Base-by-base conservation (phyloP, 129 eudicot genomes). In the Apium graveolens region DNA sequence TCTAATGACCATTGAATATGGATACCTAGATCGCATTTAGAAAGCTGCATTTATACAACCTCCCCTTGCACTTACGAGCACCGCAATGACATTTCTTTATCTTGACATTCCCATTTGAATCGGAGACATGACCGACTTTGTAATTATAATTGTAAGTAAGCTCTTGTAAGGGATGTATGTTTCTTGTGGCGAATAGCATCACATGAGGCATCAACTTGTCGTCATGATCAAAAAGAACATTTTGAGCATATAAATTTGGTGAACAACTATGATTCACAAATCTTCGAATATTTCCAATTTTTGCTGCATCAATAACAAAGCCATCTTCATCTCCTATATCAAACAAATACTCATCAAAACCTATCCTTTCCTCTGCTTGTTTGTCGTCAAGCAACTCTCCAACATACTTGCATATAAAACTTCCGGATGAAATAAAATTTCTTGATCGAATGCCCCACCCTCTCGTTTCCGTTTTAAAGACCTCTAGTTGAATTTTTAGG, bases 361-460 rank as follows among this genome's bases (percentile, higher is more conserved):
- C 78, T 3, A 24, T n/a, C 37, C 80, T 78, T 68, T 68, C 42
- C 53, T 87, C 86, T 5, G 85, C 85, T 79, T 78, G 85, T 11
- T 78, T 60, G 1, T 80, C 83, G 0, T 31, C 17, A 5, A 73
- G 70, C 70, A 85, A 20, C 78, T 77, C 86, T 8, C 91, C 91
- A 3, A 66, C 51, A 65, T 82, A 85, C 77, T 87, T 88, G 12
- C 91, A 87, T 45, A 87, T 44, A 32, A 82, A 82, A 43, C 86
- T 78, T 9, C 88, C 88, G 8, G 83, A 78, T 0, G 78, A 3
- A 37, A 87, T 85, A 38, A 13, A 51, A 62, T 60, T 34, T 8
- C 75, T 21, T 5, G 88, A 87, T 48, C 88, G 49, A 7, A 87
- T 79, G n/a, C 86, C 91, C 91, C 91, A 87, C 11, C 86, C 86